These are phyloP conservation scores for Phytomonas sp. DNA, from an alignment of 208 protist species.

Conservation along the genomic window DNA sequence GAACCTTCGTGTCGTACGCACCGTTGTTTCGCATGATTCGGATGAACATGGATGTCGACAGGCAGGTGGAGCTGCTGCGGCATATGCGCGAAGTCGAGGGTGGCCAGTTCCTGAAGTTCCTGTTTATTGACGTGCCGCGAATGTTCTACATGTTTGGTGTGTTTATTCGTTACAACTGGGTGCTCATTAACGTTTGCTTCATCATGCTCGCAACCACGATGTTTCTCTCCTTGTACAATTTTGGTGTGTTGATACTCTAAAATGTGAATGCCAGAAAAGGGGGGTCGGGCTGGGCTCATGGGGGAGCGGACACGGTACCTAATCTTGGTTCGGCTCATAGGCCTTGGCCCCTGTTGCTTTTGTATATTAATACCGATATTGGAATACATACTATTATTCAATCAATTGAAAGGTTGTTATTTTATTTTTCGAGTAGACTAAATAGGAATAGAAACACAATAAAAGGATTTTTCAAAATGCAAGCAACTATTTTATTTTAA, in stretches of 20 bases:
- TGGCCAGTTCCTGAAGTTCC: conserved; percentile 62
- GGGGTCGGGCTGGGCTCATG: not conserved
- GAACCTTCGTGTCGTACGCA: conserved; percentile 88
- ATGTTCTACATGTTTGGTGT: conserved; percentile 84
- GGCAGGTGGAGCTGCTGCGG: conserved; percentile 52
- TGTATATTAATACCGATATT: not conserved
- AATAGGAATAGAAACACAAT: not conserved
- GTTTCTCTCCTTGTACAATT: conserved; percentile 26
- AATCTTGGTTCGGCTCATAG: not conserved
- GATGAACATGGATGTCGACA: conserved; percentile 39
- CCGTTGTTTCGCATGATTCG: conserved; percentile 84
- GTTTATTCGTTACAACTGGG: conserved; percentile 85
- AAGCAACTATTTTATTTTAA: not conserved
- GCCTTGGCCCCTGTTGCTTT: not conserved
- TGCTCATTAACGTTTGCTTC: conserved; percentile 58
- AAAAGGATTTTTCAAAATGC: not conserved
- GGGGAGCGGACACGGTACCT: not conserved
- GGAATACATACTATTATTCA: not conserved
- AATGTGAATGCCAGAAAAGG: not conserved
- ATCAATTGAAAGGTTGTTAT: not conserved
- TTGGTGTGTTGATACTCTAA: conserved; percentile 11
- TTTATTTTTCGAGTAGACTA: not conserved
- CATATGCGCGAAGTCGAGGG: conserved; percentile 79
- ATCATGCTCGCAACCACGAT: conserved; percentile 33
- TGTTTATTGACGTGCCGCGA: conserved; percentile 82